A percentile compares a stretch with the other conserved stretches of the same genome.
Evolutionary conservation across 768 basidiomycete species (phyloP).

Genomic region (Boletus vinaceobasis): DNA sequence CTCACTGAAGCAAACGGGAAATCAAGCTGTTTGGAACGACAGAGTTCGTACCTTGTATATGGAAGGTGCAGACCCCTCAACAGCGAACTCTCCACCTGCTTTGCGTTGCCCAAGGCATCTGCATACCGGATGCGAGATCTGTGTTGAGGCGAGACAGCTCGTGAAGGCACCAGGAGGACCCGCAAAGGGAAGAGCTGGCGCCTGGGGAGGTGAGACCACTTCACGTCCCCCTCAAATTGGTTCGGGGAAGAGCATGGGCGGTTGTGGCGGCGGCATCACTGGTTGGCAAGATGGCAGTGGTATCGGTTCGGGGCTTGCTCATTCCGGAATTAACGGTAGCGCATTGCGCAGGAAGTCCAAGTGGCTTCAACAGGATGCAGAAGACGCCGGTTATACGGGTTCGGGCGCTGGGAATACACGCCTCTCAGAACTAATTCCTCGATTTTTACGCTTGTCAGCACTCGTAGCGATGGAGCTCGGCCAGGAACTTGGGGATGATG

Average conservation of each 20-base stretch:
- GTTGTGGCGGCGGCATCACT: slow-evolving; percentile 48
- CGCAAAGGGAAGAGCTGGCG: slow-evolving; percentile 17
- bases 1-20: slow-evolving; percentile 10
- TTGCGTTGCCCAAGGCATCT: slow-evolving; percentile 73
- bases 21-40: slow-evolving; percentile 29
- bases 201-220: slow-evolving; percentile 27
- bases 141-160: slow-evolving; percentile 55
- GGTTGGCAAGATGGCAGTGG: slow-evolving; percentile 78
- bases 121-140: slow-evolving; percentile 71
- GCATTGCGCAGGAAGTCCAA: slow-evolving; percentile 50
- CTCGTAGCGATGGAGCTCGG: slow-evolving; percentile 76
- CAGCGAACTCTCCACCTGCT: slow-evolving; percentile 58
- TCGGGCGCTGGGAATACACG: slow-evolving; percentile 59
- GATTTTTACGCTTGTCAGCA: slow-evolving; percentile 76
- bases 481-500: slow-evolving; percentile 59
- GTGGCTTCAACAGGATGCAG: slow-evolving; percentile 23
- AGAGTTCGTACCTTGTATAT: slow-evolving; percentile 53
- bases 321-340: slow-evolving; percentile 54
- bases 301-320: slow-evolving; percentile 65
- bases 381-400: slow-evolving; percentile 22
- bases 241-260: slow-evolving; percentile 25
- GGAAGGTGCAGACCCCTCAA: slow-evolving; percentile 58
- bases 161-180: slow-evolving; percentile 27
- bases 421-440: slow-evolving; percentile 59
- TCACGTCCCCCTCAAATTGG: slow-evolving; percentile 21